Base-by-base conservation (phyloP, 306 rosid genomes). In the Vigna trinervia region DNA sequence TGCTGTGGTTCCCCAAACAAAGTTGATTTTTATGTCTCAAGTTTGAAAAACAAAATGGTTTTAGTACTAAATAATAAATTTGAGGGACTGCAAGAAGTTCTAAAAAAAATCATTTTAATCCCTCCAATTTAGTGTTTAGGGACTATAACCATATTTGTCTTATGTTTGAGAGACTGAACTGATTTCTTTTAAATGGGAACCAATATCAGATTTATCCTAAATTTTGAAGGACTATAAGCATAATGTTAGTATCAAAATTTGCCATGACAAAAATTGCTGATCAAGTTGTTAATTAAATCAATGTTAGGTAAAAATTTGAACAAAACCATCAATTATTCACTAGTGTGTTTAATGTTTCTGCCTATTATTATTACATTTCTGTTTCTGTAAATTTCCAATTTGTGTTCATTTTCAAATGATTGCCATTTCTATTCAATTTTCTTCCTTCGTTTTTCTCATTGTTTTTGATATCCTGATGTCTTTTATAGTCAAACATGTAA, bases 401-500 rank as follows among this genome's bases (percentile, higher is more conserved):
- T 41, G 66, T 53, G 19, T 20, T 23, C 34, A 53, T 22, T n/a
- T 34, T 62, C 78, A 51, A 61, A 48, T 66, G 50, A 71, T 30
- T 45, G 15, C 51, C 50, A 71, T 80, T 65, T 77, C 19, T 74
- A 20, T 69, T 75, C 52, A 74, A 47, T 76, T 53, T 79, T 50
- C 32, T 32, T 65, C 52, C 57, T 65, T 51, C 51, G 14, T 46
- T 62, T 34, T 15, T 51, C 28, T 63, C 63, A 2, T 45, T 62
- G 67, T 67, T 69, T 72, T 12, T 83, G 54, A 30, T 74, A 34
- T 45, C 71, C 69, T 82, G 52, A 15, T 22, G 28, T 53, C 71
- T 83, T 79, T 77, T 69, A n/a, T 79, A 95, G 98, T 83, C 98
- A 92, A 87, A 53, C 88, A 8, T 77, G 89, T 87, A 86, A 92